A percentile compares a stretch with the other conserved stretches of the same genome.
phyloP scores from a whole-genome alignment of 805 yeast genomes.

The Yarrowia osloensis region DNA sequence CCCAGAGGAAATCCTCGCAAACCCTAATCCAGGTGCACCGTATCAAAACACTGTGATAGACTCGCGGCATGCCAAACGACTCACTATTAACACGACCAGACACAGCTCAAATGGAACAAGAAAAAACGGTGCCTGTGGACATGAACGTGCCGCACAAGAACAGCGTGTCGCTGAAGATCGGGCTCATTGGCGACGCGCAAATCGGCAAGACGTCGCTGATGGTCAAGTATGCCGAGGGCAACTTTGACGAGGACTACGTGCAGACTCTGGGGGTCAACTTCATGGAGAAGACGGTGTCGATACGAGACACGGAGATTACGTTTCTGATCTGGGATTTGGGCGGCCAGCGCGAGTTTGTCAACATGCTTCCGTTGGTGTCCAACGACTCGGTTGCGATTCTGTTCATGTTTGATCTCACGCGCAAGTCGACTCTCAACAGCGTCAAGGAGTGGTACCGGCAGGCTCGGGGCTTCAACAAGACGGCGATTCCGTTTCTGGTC shows the following conservation, averaged over 20 bases:
- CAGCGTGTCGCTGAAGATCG: slow-evolving; percentile 64
- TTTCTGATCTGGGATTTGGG: slow-evolving; percentile 96
- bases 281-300: slow-evolving; percentile 84
- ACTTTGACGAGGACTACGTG: slow-evolving; percentile 86
- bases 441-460: slow-evolving; percentile 94
- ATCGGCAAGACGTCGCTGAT: slow-evolving; percentile 94
- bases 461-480: slow-evolving; percentile 82
- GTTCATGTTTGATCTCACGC: slow-evolving; percentile 85
- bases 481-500: slow-evolving; percentile 86
- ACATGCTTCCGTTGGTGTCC: slow-evolving; percentile 91
- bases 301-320: slow-evolving; percentile 82
- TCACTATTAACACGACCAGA: no score
- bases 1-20: not conserved
- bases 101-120: not conserved
- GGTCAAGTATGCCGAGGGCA: slow-evolving; percentile 97
- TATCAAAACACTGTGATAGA: slow-evolving; percentile 15
- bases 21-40: not conserved
- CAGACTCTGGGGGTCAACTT: slow-evolving; percentile 95
- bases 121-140: slow-evolving; percentile 37
- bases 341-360: slow-evolving; percentile 91
- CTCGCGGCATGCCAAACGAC: no score
- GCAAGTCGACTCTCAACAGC: slow-evolving; percentile 82
- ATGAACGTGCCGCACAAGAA: slow-evolving; percentile 39
- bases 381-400: slow-evolving; percentile 89
- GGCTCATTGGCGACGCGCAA: slow-evolving; percentile 92